A percentile compares a stretch with the other conserved stretches of the same genome.
Conservation (phyloP, 495 filamentous ascomycete genomes). For the Xylaria sp. region DNA sequence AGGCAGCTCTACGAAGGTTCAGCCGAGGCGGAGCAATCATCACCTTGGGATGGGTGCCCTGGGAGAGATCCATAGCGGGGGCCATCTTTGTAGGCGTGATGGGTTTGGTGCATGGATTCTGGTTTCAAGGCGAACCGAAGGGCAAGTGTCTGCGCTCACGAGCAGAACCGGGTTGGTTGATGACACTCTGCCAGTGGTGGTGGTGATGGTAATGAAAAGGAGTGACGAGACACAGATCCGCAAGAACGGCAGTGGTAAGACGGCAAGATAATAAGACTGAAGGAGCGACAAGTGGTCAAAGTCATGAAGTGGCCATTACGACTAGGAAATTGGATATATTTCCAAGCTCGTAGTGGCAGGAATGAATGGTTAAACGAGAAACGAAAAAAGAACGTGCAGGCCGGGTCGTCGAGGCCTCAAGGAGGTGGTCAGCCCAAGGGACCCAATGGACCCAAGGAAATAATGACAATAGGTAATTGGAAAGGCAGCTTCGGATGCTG, state of each 20-base stretch:
- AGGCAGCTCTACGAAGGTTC: conserved; percentile 56
- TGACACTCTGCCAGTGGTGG: neutral
- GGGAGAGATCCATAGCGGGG: conserved; percentile 56
- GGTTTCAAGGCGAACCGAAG: conserved; percentile 35
- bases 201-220: conserved; percentile 23
- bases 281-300: conserved; percentile 31
- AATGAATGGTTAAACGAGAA: conserved; percentile 5
- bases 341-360: neutral
- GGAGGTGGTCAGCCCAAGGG: conserved; percentile 16
- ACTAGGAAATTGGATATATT: conserved; percentile 32
- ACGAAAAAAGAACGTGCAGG: neutral
- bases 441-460: no score
- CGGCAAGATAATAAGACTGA: conserved; percentile 21
- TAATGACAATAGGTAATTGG: conserved; percentile 10
- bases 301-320: conserved; percentile 36
- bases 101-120: conserved; percentile 6
- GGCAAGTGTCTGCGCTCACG: neutral
- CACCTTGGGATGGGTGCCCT: conserved; percentile 56
- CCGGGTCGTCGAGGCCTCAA: conserved; percentile 3
- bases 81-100: conserved; percentile 43
- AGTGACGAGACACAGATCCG: conserved; percentile 28
- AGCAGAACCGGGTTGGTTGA: conserved; percentile 15
- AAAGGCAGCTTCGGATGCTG: conserved; percentile 17
- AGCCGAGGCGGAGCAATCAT: conserved; percentile 57
- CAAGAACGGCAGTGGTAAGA: conserved; percentile 27